Evolutionary conservation across 441 rosid genomes (phyloP), one percentile per base, ranked within the genome.

Genomic region (Lepidium campestre): DNA sequence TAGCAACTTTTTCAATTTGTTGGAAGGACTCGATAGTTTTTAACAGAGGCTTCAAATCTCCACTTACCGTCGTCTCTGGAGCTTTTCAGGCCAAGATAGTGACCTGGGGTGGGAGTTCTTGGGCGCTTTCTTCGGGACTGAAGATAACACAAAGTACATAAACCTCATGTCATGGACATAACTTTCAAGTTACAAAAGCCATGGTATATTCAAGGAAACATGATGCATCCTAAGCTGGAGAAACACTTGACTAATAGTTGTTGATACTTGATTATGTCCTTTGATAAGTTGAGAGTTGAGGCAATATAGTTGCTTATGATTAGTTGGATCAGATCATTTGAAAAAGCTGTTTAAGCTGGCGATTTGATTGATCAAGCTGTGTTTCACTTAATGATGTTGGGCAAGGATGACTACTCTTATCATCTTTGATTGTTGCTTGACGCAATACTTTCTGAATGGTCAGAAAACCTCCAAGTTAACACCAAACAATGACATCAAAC

Each of bases 371-470:
- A 83, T 86, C 92, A 93, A 70, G 93, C 96, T 82, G 89, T 81
- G 89, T 90, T 84, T 86, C 83, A 88, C 82, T 82, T 78, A 62
- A 63, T 63, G 65, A 85, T 85, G 89, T 84, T 88, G 74, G 86
- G 81, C 80, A 88, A 72, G 81, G 90, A 80, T 88, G 92, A 79
- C 37, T 22, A 23, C 47, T 57, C 62, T 39, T 35, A 85, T 86
- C 91, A 91, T 92, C 96, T 86, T 80, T 93, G 97, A 82, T 86
- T 82, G 96, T 90, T 86, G 97, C 95, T 72, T 86, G 97, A 88
- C 57, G 79, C 87, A 90, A 87, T 80, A 78, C 76, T 74, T 83
- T 87, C 99, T 93, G 99, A 93, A 83, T 82, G 81, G 76, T 91
- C 93, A 91, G 90, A 93, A 86, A 91, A 86, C 95, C 89, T 86